These are phyloP conservation scores for Kazachstania kunashirensis DNA, from an alignment of 805 yeast species.

Conservation along the genomic window DNA sequence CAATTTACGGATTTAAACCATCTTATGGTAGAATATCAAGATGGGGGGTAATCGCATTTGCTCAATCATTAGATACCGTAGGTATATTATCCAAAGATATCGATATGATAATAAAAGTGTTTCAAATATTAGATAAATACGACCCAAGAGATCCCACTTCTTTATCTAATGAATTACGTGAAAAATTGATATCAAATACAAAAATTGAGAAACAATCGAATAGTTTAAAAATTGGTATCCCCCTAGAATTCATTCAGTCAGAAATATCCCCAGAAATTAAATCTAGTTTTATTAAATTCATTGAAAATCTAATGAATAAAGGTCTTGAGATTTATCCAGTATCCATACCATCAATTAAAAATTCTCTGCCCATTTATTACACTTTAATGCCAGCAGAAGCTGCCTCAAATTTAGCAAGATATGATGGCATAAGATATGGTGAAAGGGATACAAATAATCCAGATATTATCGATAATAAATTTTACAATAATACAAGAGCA, in stretches of 20 bases:
- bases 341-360: conserved; percentile 58
- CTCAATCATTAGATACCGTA: conserved; percentile 90
- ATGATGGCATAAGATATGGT: conserved; percentile 87
- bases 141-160: conserved; percentile 81
- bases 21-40: conserved; percentile 86
- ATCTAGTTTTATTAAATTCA: conserved; percentile 37
- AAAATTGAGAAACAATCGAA: conserved; percentile 9
- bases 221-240: conserved; percentile 55
- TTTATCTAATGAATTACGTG: conserved; percentile 32
- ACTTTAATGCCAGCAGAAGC: conserved; percentile 91
- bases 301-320: conserved; percentile 35
- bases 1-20: conserved; percentile 83
- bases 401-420: conserved; percentile 80
- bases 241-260: conserved; percentile 51
- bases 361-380: conserved; percentile 71
- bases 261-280: conserved; percentile 43
- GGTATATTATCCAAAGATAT: conserved; percentile 62
- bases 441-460: conserved; percentile 27
- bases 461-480: conserved; percentile 31
- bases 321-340: conserved; percentile 52
- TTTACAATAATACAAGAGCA: conserved; percentile 52
- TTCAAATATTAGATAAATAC: conserved; percentile 42
- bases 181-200: conserved; percentile 3
- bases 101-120: conserved; percentile 39
- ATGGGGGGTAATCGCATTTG: conserved; percentile 87